phyloP scores from a whole-genome alignment of 108 stramenopile species.

The Skeletonema potamos region DNA sequence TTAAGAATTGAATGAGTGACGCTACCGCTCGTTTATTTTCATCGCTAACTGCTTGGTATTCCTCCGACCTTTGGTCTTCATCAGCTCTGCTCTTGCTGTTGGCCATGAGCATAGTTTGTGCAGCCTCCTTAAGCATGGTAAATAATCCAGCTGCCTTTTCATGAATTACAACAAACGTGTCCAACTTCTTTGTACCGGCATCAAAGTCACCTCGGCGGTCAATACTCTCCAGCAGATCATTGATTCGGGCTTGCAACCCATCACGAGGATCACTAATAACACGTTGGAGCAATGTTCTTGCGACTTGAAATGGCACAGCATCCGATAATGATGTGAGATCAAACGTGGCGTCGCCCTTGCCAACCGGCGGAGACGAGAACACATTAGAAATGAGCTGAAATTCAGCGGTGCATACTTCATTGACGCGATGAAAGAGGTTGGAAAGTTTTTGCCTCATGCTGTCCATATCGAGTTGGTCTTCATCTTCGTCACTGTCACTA shows the following conservation, averaged over 20 bases:
- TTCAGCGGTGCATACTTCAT: constrained; percentile 82
- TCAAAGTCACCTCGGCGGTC: constrained; percentile 80
- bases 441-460: constrained; percentile 66
- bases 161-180: constrained; percentile 88
- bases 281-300: constrained; percentile 71
- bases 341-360: constrained; percentile 37
- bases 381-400: constrained; percentile 84
- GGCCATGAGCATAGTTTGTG: constrained; percentile 57
- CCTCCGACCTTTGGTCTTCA: constrained; percentile 27
- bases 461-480: constrained; percentile 72
- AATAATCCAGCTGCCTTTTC: constrained; percentile 85
- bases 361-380: constrained; percentile 56
- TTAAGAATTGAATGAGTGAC: constrained; percentile 72
- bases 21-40: constrained; percentile 58
- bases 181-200: constrained; percentile 81
- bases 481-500: constrained; percentile 21
- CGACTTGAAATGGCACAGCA: constrained; percentile 70
- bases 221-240: constrained; percentile 76
- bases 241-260: constrained; percentile 82
- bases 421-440: constrained; percentile 80
- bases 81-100: constrained; percentile 17
- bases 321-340: constrained; percentile 57
- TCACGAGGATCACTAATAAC: constrained; percentile 81
- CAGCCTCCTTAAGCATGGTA: constrained; percentile 69
- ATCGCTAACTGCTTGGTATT: constrained; percentile 42